These are phyloP conservation scores for Paecilomyces dactylethromorphus DNA, from an alignment of 2,329 filamentous ascomycete species.

Conservation along the genomic window DNA sequence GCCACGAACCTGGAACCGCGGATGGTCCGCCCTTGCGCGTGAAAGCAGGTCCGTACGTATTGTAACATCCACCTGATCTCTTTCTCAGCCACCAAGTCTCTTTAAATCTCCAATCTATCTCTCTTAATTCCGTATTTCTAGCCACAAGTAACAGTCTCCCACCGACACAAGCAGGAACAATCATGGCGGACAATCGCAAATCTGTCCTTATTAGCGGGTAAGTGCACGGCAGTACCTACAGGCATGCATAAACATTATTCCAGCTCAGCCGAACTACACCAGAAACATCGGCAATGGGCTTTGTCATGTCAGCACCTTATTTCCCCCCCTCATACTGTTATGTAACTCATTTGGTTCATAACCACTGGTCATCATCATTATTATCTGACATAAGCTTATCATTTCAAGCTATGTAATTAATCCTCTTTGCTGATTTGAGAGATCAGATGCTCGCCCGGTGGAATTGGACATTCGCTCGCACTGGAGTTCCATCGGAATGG, in stretches of 20 bases:
- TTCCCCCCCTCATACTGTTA: neutral
- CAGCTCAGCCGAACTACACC: neutral
- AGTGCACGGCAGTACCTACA: conserved; percentile 5
- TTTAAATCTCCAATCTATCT: neutral
- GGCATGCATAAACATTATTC: neutral
- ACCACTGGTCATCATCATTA: neutral
- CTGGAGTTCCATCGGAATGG: conserved; percentile 49
- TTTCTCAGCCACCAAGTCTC: neutral
- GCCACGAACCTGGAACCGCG: neutral
- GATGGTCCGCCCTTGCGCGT: neutral
- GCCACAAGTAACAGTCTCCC: neutral
- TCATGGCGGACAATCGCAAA: conserved; percentile 21
- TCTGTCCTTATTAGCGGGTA: conserved; percentile 39
- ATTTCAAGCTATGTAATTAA: neutral
- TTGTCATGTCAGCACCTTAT: neutral
- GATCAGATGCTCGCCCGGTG: conserved; percentile 44
- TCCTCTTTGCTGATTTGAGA: neutral
- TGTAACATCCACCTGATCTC: neutral
- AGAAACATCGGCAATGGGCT: neutral
- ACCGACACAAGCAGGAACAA: neutral
- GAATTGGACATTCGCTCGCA: conserved; percentile 54
- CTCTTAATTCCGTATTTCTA: too few relatives aligned
- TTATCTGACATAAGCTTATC: conserved; percentile 2
- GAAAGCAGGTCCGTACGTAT: neutral
- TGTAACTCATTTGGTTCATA: too few relatives aligned